These are phyloP conservation scores for Hibiscus mutabilis DNA, from an alignment of 345 rosid species.

Conservation along the genomic window DNA sequence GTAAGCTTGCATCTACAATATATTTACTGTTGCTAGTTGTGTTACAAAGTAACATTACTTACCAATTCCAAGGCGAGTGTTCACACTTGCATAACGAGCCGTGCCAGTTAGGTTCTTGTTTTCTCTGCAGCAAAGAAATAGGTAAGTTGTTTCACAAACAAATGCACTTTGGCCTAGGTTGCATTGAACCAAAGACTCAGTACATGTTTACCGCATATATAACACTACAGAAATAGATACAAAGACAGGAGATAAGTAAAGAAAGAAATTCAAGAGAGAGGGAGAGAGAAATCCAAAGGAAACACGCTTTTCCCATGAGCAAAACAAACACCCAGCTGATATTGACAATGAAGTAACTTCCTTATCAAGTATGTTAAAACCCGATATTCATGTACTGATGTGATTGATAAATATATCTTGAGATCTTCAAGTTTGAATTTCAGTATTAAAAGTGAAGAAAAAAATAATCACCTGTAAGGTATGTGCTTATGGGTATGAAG, in stretches of 20 bases:
- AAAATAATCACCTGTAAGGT: conserved; percentile 50
- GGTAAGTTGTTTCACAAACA: conserved; percentile 2
- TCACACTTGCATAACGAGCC: conserved; percentile 87
- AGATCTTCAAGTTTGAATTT: neutral
- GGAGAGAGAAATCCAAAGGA: neutral
- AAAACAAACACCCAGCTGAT: no score
- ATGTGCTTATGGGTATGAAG: conserved; percentile 87
- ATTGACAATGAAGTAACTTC: no score
- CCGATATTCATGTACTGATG: neutral
- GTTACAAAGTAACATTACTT: conserved; percentile 18
- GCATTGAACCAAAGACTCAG: neutral
- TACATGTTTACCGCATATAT: neutral
- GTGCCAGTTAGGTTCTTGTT: conserved; percentile 88
- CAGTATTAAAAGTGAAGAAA: neutral
- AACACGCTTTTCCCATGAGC: neutral
- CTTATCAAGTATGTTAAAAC: neutral
- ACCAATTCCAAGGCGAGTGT: conserved; percentile 84
- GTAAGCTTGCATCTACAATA: neutral
- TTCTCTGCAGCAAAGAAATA: conserved; percentile 40
- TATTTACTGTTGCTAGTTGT: conserved; percentile 1
- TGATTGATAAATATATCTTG: no score
- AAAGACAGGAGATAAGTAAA: neutral
- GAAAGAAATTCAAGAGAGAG: neutral
- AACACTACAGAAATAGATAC: neutral
- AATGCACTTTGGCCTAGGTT: conserved; percentile 3